These are phyloP conservation scores for Cladorrhinum sp. DNA, from an alignment of 2,329 filamentous ascomycete species.

Conservation along the genomic window DNA sequence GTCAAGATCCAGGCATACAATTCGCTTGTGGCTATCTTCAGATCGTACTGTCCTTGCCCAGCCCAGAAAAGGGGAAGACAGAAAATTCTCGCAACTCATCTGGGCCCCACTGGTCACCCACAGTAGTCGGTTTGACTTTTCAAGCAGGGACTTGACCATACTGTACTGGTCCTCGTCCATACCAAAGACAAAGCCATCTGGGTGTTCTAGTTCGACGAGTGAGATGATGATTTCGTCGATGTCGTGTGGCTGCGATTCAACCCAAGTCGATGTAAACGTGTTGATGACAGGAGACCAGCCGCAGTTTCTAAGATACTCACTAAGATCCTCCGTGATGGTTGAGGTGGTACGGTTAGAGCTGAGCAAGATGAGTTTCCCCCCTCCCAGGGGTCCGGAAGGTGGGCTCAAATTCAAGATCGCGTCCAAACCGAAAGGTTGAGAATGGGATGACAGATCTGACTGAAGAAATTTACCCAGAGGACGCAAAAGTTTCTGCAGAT, in stretches of 20 bases:
- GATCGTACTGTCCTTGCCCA: slow-evolving; percentile 49
- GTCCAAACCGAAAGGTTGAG: not conserved
- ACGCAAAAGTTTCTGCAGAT: not conserved
- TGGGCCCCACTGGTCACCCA: slow-evolving; percentile 48
- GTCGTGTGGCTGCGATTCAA: slow-evolving; percentile 12
- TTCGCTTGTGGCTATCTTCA: slow-evolving; percentile 43
- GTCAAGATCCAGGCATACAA: slow-evolving; percentile 44
- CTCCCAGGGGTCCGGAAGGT: slow-evolving; percentile 27
- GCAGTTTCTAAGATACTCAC: not conserved
- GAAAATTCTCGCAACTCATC: slow-evolving; percentile 34
- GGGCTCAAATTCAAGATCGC: not conserved
- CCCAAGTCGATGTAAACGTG: not conserved
- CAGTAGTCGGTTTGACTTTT: slow-evolving; percentile 38
- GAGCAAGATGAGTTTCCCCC: not conserved
- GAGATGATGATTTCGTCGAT: slow-evolving; percentile 41
- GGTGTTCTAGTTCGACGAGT: slow-evolving; percentile 42
- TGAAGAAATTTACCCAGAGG: not conserved
- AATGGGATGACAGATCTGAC: not conserved
- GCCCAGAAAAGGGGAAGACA: slow-evolving; percentile 41
- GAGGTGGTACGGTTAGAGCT: slow-evolving; percentile 1
- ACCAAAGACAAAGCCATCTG: slow-evolving; percentile 34
- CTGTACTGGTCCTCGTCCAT: slow-evolving; percentile 41
- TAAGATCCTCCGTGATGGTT: not conserved
- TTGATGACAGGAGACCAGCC: not conserved
- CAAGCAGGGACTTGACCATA: slow-evolving; percentile 40